phyloP scores from a whole-genome alignment of 129 eudicot genomes.

The Smallanthus sonchifolius region DNA sequence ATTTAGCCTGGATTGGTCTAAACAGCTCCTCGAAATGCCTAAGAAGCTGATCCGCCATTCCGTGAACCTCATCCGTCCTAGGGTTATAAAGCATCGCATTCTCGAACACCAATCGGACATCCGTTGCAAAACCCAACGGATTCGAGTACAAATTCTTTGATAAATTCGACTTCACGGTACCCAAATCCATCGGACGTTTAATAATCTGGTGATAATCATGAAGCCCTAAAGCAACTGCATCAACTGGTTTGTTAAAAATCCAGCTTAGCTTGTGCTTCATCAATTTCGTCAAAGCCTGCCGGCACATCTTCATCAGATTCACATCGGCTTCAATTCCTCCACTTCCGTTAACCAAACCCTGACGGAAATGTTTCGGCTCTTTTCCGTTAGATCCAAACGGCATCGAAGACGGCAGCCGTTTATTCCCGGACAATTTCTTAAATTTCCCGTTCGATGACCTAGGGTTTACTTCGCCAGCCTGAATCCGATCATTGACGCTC shows the following conservation, averaged over 20 bases:
- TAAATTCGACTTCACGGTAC: conserved; percentile 72
- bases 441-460: conserved; percentile 37
- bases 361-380: conserved; percentile 20
- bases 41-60: conserved; percentile 59
- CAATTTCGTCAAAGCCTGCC: conserved; percentile 54
- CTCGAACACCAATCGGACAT: conserved; percentile 72
- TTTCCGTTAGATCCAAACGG: conserved; percentile 38
- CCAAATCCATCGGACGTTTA: conserved; percentile 91
- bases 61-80: conserved; percentile 63
- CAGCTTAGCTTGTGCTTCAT: conserved; percentile 58
- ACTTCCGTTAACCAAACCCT: conserved; percentile 10
- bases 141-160: conserved; percentile 35
- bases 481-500: conserved; percentile 58
- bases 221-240: conserved; percentile 67
- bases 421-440: conserved; percentile 50
- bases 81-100: conserved; percentile 91
- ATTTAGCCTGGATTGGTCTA: conserved; percentile 56
- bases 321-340: conserved; percentile 20
- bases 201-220: conserved; percentile 80
- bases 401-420: conserved; percentile 30
- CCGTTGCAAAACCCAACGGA: conserved; percentile 63
- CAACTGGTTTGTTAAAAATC: conserved; percentile 67
- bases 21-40: conserved; percentile 62
- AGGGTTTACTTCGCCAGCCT: conserved; percentile 46
- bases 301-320: conserved; percentile 58